Evolutionary conservation across 2,329 filamentous ascomycete species (phyloP).

Genomic region (Juglanconis oblonga): DNA sequence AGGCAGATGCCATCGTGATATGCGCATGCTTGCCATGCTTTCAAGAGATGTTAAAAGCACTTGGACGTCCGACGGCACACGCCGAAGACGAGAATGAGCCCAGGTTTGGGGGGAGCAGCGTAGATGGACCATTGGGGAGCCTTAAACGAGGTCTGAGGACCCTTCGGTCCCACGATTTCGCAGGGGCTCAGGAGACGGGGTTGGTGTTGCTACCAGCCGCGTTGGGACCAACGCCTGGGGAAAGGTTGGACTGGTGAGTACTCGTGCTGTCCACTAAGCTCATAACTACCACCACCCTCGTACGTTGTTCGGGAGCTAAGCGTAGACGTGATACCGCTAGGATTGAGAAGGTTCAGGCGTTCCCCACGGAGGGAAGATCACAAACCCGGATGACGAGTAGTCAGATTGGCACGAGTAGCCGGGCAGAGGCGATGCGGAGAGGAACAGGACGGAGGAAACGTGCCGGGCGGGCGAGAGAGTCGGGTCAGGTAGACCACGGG

Average conservation of each 20-base stretch:
- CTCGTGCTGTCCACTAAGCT: background rate
- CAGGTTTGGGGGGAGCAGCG: background rate
- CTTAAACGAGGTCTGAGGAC: background rate
- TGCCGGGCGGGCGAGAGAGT: background rate
- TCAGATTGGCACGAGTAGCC: constrained; percentile 3
- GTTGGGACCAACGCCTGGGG: constrained; percentile 1
- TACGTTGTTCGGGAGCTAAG: too few relatives aligned
- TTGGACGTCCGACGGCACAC: background rate
- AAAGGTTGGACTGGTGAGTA: background rate
- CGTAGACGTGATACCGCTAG: background rate
- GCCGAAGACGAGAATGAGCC: background rate
- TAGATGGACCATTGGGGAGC: background rate
- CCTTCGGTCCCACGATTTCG: background rate
- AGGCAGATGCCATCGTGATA: constrained; percentile 2
- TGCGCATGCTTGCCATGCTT: constrained; percentile 2
- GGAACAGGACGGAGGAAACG: too few relatives aligned
- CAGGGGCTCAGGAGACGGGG: background rate
- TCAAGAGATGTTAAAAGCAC: background rate
- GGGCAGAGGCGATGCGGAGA: background rate
- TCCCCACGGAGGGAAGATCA: background rate
- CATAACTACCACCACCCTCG: too few relatives aligned
- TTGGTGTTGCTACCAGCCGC: background rate
- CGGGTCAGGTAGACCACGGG: background rate
- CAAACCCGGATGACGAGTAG: background rate
- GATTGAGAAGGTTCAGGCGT: constrained; percentile 5